Conservation (phyloP, 2,329 filamentous ascomycete genomes). For the Aspergillus transmontanensis region DNA sequence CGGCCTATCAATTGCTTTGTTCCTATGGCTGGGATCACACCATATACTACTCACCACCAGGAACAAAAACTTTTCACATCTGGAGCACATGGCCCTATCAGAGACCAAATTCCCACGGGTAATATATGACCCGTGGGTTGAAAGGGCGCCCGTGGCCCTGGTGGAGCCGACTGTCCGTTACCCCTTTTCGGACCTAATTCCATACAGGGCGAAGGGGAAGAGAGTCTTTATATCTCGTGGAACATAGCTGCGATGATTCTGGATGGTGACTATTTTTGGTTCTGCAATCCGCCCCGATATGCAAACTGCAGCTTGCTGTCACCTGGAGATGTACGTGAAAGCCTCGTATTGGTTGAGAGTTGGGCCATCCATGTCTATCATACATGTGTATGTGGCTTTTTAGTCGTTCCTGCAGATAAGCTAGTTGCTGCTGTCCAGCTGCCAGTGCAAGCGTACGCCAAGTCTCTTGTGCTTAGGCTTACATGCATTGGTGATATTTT, state of each 20-base stretch:
- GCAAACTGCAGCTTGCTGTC: not conserved
- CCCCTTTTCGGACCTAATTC: constrained; percentile 1
- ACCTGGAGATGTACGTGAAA: not conserved
- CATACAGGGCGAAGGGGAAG: not conserved
- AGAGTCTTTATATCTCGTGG: not conserved
- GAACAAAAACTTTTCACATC: not conserved
- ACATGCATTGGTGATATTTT: not conserved
- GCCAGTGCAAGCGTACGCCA: not conserved
- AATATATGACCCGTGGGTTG: not conserved
- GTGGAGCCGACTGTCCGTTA: not conserved
- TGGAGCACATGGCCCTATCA: not conserved
- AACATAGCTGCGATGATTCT: not conserved
- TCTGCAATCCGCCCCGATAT: not conserved
- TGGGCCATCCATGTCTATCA: not conserved
- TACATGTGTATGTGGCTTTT: not conserved
- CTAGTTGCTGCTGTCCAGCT: not conserved
- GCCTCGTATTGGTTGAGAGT: not conserved
- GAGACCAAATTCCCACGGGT: not conserved
- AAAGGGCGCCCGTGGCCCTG: not conserved
- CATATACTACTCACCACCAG: not conserved
- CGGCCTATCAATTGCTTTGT: not conserved
- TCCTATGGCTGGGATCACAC: not conserved
- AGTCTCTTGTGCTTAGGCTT: not conserved
- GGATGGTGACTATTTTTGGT: constrained; percentile 1
- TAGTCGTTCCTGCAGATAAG: constrained; percentile 2